Base-by-base conservation (phyloP, 163 green algal genomes). In the Coccomyxa subellipsoidea region DNA sequence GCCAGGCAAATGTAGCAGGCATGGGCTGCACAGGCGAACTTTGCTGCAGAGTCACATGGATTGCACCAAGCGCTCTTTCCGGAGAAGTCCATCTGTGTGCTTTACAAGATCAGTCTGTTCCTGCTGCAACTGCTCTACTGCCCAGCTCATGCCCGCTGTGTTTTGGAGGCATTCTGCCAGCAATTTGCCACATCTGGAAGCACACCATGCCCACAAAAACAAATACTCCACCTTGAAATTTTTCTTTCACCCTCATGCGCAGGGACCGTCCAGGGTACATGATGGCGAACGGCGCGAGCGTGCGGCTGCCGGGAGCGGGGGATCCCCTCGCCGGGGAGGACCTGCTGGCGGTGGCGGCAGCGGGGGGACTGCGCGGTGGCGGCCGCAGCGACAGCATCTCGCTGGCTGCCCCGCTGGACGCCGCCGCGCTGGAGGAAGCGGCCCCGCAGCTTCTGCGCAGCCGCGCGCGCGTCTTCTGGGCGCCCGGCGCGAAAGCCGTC, bases 341-440 rank as follows among this genome's bases (percentile, higher is more conserved):
- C 27, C 78, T 84, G n/a, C 66, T 89, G 77, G 86, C 81, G 25
- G 69, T 87, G 34, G 86, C 86, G 32, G 69, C 84, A 21, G 54
- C 86, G 34, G 82, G 81, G 37, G 82, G 82, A 29, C 25, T 66
- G 36, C 54, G 47, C 2, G 53, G 77, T 18, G 69, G 34, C 38
- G 78, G 77, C 34, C n/a, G 23, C 38, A 89, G 86, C 69, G 80
- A 89, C 71, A 81, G 25, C 59, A 81, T 89, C 27, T 80, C 72
- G 34, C 35, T 84, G 32, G 85, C 82, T 0, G 82, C 83, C n/a
- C 82, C 79, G 12, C 82, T 88, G 23, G 80, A 31, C 32, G 1
- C 5, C 0, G 5, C 15, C 0, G 79, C 79, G 69, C 32, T 78
- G 71, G n/a, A 15, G 71, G 21, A 36, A 73, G 66, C 66, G n/a